These are phyloP conservation scores for Vaccinium corymbosum DNA, from an alignment of 148 eudicot species.

Conservation along the genomic window DNA sequence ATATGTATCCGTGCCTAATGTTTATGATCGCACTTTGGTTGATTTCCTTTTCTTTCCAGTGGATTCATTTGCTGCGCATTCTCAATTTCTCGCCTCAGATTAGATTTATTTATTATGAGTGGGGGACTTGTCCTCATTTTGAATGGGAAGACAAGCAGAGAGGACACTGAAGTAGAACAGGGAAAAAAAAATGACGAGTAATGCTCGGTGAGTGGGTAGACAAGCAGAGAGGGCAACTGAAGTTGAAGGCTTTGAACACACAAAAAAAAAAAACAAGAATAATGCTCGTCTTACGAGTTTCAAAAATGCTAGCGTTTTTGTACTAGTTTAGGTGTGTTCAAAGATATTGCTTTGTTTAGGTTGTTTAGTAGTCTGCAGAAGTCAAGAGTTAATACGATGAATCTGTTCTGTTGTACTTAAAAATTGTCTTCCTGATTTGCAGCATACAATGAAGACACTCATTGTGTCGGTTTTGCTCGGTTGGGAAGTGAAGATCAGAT, in stretches of 20 bases:
- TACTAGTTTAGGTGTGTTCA: not conserved
- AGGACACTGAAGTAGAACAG: not conserved
- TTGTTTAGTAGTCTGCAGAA: not conserved
- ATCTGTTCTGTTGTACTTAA: not conserved
- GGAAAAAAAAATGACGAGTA: not conserved
- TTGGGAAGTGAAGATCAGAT: constrained; percentile 76
- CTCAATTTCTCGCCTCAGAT: not conserved
- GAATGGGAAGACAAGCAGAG: not conserved
- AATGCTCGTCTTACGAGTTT: not conserved
- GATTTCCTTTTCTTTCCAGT: not conserved
- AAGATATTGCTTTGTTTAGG: not conserved
- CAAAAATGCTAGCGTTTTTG: too few species aligned
- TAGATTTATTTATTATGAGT: not conserved
- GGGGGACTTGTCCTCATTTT: not conserved
- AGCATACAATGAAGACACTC: constrained; percentile 65
- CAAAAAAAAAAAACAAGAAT: not conserved
- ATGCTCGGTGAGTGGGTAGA: not conserved
- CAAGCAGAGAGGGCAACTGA: not conserved
- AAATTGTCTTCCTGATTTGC: constrained; percentile 21
- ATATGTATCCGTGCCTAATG: not conserved
- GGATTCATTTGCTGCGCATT: not conserved
- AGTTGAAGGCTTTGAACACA: not conserved
- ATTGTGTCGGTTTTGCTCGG: constrained; percentile 82
- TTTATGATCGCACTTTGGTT: not conserved
- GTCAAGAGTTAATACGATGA: not conserved